phyloP scores from a whole-genome alignment of 1,139 yeast genomes.

The Taphrina pruni region DNA sequence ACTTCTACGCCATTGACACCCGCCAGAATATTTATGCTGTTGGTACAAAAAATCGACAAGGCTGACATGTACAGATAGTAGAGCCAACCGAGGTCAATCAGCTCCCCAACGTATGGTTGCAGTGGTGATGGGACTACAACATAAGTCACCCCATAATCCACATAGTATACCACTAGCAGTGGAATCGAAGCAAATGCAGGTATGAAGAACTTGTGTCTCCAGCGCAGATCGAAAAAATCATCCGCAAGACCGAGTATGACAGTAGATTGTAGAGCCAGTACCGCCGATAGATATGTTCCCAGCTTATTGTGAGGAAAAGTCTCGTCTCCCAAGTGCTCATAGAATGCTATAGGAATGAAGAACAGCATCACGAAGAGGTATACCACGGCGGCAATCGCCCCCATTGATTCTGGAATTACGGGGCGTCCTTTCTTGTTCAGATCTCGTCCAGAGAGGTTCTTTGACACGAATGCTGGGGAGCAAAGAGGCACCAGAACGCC shows the following conservation, averaged over 20 bases:
- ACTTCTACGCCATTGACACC: constrained; percentile 97
- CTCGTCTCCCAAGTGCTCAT: constrained; percentile 66
- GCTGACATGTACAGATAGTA: constrained; percentile 91
- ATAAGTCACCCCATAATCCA: constrained; percentile 90
- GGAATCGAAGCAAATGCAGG: constrained; percentile 97
- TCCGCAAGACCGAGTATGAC: constrained; percentile 87
- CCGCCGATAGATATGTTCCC: constrained; percentile 83
- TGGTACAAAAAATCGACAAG: constrained; percentile 90
- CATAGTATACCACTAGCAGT: constrained; percentile 83
- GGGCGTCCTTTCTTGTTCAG: constrained; percentile 74
- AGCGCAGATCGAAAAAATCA: constrained; percentile 90
- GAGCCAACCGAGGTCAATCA: constrained; percentile 55
- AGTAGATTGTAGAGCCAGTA: constrained; percentile 82
- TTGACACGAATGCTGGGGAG: constrained; percentile 67
- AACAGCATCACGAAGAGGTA: constrained; percentile 81
- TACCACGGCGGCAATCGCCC: constrained; percentile 81
- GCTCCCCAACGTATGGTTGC: constrained; percentile 51
- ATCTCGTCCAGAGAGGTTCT: constrained; percentile 86
- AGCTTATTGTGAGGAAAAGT: constrained; percentile 81
- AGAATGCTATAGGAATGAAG: constrained; percentile 87
- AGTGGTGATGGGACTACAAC: constrained; percentile 82
- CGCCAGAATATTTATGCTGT: constrained; percentile 93
- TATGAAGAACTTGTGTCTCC: constrained; percentile 95
- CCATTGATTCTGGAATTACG: constrained; percentile 86
- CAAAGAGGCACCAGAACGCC: constrained; percentile 69